Evolutionary conservation across 2,329 filamentous ascomycete species (phyloP).

Genomic region (Botrytis fabae): DNA sequence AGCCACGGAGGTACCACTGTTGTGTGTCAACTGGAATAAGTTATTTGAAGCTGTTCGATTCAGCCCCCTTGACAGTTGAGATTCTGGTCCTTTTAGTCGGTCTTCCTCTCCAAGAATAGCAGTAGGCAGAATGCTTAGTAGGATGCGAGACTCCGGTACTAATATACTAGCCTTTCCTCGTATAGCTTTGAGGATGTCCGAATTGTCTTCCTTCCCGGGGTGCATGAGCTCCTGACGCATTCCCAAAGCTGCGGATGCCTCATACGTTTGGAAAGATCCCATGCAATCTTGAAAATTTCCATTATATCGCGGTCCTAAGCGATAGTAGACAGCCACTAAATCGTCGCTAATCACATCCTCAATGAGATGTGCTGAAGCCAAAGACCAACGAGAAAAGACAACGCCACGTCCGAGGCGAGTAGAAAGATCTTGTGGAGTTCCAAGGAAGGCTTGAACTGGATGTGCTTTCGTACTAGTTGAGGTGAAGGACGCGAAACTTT

Average conservation of each 20-base stretch:
- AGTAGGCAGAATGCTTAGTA: slow-evolving; percentile 80
- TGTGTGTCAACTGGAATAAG: slow-evolving; percentile 67
- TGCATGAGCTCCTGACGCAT: slow-evolving; percentile 89
- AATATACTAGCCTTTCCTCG: slow-evolving; percentile 80
- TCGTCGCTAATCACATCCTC: slow-evolving; percentile 88
- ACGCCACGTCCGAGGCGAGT: slow-evolving; percentile 70
- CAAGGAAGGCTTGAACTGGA: slow-evolving; percentile 87
- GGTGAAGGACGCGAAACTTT: slow-evolving; percentile 70
- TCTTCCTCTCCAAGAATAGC: slow-evolving; percentile 81
- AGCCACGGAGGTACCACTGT: slow-evolving; percentile 74
- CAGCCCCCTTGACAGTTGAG: slow-evolving; percentile 72
- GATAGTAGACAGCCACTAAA: slow-evolving; percentile 84
- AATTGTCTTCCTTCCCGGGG: slow-evolving; percentile 84
- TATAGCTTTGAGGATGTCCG: slow-evolving; percentile 88
- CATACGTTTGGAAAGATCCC: slow-evolving; percentile 94
- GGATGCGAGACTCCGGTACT: slow-evolving; percentile 75
- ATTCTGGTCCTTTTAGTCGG: slow-evolving; percentile 68
- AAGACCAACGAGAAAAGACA: slow-evolving; percentile 78
- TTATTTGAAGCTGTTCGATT: slow-evolving; percentile 69
- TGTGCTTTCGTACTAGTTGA: slow-evolving; percentile 59
- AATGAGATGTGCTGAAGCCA: slow-evolving; percentile 87
- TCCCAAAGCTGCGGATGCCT: slow-evolving; percentile 86
- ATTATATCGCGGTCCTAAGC: slow-evolving; percentile 85
- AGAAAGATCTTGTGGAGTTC: slow-evolving; percentile 86
- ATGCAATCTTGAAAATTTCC: slow-evolving; percentile 97